These are phyloP conservation scores for Solanum dulcamara DNA, from an alignment of 257 asterid species.

Conservation along the genomic window DNA sequence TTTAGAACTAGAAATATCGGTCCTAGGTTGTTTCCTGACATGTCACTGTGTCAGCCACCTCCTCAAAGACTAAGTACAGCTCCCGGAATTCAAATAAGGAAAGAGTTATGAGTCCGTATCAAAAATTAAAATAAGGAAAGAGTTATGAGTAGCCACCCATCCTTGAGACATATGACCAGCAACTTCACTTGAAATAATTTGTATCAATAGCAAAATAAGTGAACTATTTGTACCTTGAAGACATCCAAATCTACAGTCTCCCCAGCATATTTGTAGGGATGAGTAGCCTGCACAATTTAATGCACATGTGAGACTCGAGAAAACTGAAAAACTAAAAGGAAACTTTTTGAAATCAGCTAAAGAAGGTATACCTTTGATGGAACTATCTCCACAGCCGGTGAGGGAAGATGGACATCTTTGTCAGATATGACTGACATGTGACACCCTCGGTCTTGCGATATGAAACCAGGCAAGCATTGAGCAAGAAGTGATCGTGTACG, in stretches of 20 bases:
- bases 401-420: slow-evolving; percentile 21
- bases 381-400: slow-evolving; percentile 28
- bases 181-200: not conserved
- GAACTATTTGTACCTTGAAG: slow-evolving; percentile 8
- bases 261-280: slow-evolving; percentile 17
- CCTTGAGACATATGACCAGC: not conserved
- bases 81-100: not conserved
- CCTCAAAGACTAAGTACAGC: not conserved
- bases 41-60: not conserved
- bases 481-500: slow-evolving; percentile 25
- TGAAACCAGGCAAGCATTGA: slow-evolving; percentile 28
- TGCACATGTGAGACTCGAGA: not conserved
- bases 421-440: slow-evolving; percentile 11
- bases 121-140: not conserved
- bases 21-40: not conserved
- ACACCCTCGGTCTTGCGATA: slow-evolving; percentile 16
- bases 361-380: slow-evolving; percentile 17
- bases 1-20: not conserved
- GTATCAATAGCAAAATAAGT: not conserved
- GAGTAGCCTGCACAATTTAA: slow-evolving; percentile 12
- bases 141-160: not conserved
- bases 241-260: slow-evolving; percentile 21
- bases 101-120: not conserved
- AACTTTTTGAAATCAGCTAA: not conserved
- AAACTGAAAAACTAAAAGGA: not conserved